Evolutionary conservation across 2,329 filamentous ascomycete species (phyloP), one percentile per base, ranked within the genome.

Genomic region (Exophiala bonariae): DNA sequence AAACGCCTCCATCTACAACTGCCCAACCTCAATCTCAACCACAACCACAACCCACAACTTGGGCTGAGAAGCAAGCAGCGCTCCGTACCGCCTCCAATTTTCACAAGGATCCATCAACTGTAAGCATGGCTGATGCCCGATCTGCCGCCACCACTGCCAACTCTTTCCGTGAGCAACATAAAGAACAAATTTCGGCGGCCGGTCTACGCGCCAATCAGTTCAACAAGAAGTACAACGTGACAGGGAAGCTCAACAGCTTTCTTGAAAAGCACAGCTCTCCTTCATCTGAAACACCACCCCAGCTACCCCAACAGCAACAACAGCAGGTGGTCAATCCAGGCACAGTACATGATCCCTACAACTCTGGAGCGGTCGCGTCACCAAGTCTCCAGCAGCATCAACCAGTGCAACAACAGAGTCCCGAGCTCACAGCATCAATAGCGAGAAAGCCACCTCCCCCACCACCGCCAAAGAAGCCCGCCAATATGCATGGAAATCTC

Each of bases 151-250:
- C 74, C 20, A 86, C 82, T 30, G 78, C 79, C 31, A 83, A 81
- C 52, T 67, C 73, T 22, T 87, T 89, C 64, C 81, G 83, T 11
- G 80, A 87, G 61, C 71, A 83, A 20, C 84, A 89, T 58, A 80
- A 83, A 3, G 84, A 85, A 14, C 82, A 87, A 62, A 79, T 87
- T 4, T 77, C 79, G 1, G 69, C 78, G 4, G 84, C 84, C 0
- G 73, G 77, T 58, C 71, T 75, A 59, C 75, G 73, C 16, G 82
- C 82, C 3, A 79, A 77, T 50, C 71, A 68, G 2, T 57, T 84
- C 45, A 80, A 82, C 44, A 77, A 83, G 60, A 84, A 81, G 61
- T 85, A 85, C 56, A 79, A 79, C 3, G 68, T 83, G 41, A 64
- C 69, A 4, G 67, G 74, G 13, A 71, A 69, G 22, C 64, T 79